Evolutionary conservation across 495 filamentous ascomycete species (phyloP), one percentile per base, ranked within the genome.

Genomic region (Chaetomium fimeti): DNA sequence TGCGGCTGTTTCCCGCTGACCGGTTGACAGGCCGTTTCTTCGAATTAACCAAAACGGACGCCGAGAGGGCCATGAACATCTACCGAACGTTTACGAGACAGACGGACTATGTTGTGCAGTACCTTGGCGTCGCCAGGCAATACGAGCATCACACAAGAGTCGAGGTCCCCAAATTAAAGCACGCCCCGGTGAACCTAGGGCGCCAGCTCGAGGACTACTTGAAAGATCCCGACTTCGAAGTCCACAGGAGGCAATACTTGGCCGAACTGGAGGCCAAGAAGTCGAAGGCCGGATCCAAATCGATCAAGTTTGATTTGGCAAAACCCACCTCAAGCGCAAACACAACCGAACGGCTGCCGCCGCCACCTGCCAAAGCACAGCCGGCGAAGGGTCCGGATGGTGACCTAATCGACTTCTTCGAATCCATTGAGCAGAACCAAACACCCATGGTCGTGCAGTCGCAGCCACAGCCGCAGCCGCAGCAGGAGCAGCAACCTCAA

Each of bases 341-440:
- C 61, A 52, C 74, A 11, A 73, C 73, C 40, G 67, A 67, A 28
- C 66, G 72, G 24, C 66, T 62, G 27, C 65, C 20, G 70, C 75
- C 36, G 2, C 49, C 56, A n/a, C 22, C 63, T 13, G n/a, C 56
- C 16, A 65, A 65, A 65, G 25, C 40, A 16, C 49, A 55, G 53
- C 63, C 76, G 1, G 77, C 82, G 25, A 88, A 87, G 61, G 85
- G 86, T 4, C 88, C 89, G 0, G 87, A 87, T 62, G 82, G 88
- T 54, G 91, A 98, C 77, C 79, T 99, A 58, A 99, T 99, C 69
- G 94, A 99, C 74, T 97, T 99, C 74, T 99, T 99, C 72, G 94
- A 94, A 64, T 93, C 93, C 2, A 98, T 99, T 71, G 92, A 98
- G 69, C 88, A 90, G 69, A 93, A 93, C 65, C 91, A 93, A 74